Evolutionary conservation across 1,284 basidiomycete species (phyloP), one percentile per base, ranked within the genome.

Genomic region (Cutaneotrichosporon cutaneum): DNA sequence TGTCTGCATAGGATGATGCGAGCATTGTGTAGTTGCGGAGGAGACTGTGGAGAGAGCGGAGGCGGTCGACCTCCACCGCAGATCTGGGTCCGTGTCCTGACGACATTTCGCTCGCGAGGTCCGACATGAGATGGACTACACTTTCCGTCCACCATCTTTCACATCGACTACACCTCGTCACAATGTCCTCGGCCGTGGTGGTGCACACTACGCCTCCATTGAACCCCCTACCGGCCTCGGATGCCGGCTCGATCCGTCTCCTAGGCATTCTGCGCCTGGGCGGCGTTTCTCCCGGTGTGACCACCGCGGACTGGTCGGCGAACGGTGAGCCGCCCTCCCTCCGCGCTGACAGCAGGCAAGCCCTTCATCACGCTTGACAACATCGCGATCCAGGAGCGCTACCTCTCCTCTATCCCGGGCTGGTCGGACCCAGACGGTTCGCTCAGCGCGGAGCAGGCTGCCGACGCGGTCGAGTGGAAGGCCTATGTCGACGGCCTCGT

Each of bases 401-500:
- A 74, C 51, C 61, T 75, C 2, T 26, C 60, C 26, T 65, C 67
- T 2, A 35, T 77, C 14, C 71, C 72, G 1, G 58, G 60, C 7
- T 71, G 65, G 56, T 33, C 61, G 27, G 68, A 76, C 54, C 68
- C 70, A 7, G 74, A 77, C 58, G n/a, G 14, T 10, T 60, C 57
- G 1, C 66, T 78, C 5, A 60, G 60, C 1, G 30, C 35, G 2
- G 42, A 50, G 14, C 70, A 77, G 33, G 66, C 60, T 27, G 68
- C 72, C 2, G 75, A 79, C 32, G 56, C 62, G 3, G 48, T 65
- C 5, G 61, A 65, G 8, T 79, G 77, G 77, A 66, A 66, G 59
- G 66, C 75, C 3, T 76, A 73, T 58, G 73, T 79, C 44, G 71
- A 78, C 26, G 69, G 67, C n/a, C 68, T 69, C 26, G 61, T 77